Evolutionary conservation across 2,329 filamentous ascomycete species (phyloP).

Genomic region (Aurifilum marmelostoma): DNA sequence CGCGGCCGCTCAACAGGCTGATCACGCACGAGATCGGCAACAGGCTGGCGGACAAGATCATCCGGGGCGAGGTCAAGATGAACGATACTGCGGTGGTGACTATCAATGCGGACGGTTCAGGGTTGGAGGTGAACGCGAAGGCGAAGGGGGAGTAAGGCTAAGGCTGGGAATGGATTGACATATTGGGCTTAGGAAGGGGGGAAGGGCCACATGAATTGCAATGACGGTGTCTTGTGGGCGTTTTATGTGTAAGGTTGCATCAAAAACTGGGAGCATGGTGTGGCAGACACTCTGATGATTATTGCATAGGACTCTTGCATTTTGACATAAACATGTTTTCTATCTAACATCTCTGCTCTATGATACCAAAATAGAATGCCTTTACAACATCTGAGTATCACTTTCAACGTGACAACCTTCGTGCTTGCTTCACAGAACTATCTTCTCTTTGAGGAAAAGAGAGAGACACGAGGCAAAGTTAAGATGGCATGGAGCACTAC

Average conservation of each 20-base stretch:
- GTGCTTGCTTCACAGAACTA: too few relatives aligned
- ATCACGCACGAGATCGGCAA: conserved; percentile 92
- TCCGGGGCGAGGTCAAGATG: conserved; percentile 76
- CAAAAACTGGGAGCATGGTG: conserved; percentile 2
- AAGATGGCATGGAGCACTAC: too few relatives aligned
- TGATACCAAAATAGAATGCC: conserved; percentile 18
- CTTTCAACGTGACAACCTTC: too few relatives aligned
- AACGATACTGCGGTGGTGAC: conserved; percentile 74
- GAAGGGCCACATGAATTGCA: not conserved
- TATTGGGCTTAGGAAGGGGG: not conserved
- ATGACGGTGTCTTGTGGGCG: conserved; percentile 9
- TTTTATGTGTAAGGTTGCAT: not conserved
- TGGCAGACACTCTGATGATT: not conserved
- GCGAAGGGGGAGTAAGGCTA: conserved; percentile 16
- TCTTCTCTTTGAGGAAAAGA: too few relatives aligned
- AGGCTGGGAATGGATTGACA: not conserved
- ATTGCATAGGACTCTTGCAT: not conserved
- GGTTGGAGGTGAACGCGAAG: conserved; percentile 52
- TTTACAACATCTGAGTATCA: too few relatives aligned
- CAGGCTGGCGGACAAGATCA: conserved; percentile 86
- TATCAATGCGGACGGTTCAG: conserved; percentile 65
- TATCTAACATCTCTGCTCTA: conserved; percentile 21
- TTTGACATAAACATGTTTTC: not conserved
- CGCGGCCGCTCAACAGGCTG: conserved; percentile 85
- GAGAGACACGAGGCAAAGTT: too few relatives aligned